Conservation (phyloP, 768 basidiomycete species). For the Phallus indusiatus region DNA sequence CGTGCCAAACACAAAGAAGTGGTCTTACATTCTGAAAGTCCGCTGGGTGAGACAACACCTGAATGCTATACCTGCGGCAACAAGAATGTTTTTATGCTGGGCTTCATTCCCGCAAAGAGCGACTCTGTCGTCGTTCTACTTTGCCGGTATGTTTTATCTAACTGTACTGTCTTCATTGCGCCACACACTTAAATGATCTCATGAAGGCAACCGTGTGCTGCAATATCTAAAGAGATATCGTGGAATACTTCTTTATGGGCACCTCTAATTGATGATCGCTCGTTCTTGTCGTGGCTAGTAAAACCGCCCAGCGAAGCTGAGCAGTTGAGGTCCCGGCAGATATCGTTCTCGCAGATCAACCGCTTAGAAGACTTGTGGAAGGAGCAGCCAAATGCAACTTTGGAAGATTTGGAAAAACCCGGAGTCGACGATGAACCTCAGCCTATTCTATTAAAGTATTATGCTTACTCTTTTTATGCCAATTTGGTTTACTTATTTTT, state of each 20-base stretch:
- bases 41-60: constrained; percentile 93
- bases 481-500: constrained; percentile 13
- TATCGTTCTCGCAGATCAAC: constrained; percentile 95
- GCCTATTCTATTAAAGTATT: constrained; percentile 58
- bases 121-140: constrained; percentile 97
- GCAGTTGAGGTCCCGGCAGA: constrained; percentile 91
- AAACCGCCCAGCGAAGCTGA: constrained; percentile 96
- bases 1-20: constrained; percentile 99
- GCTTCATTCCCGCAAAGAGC: constrained; percentile 98
- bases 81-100: constrained; percentile 99
- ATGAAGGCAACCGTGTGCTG: constrained; percentile 90
- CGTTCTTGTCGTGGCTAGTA: constrained; percentile 98
- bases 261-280: constrained; percentile 95
- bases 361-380: constrained; percentile 97
- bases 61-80: constrained; percentile 99
- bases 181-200: not conserved
- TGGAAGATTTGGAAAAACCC: constrained; percentile 95
- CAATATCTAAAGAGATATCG: constrained; percentile 93
- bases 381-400: constrained; percentile 86
- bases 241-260: constrained; percentile 99
- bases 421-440: constrained; percentile 98
- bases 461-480: not conserved
- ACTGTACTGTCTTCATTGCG: constrained; percentile 1
- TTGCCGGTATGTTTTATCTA: constrained; percentile 63
- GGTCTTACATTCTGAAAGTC: constrained; percentile 88